A percentile compares a stretch with the other conserved stretches of the same genome.
Conservation (phyloP, 1,284 basidiomycete species). For the Fomitopsis betulina region DNA sequence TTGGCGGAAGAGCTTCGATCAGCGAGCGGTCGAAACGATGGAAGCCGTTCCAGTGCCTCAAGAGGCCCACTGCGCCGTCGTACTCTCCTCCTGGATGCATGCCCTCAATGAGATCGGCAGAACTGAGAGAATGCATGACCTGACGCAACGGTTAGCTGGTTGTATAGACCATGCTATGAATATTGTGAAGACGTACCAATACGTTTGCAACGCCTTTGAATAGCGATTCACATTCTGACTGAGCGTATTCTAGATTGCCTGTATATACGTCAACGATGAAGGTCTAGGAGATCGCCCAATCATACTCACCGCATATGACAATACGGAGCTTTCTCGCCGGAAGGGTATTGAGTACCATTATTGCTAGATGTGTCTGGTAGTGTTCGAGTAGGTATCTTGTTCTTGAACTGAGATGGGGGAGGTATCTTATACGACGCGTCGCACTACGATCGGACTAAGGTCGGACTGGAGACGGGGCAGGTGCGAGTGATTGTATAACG, state of each 20-base stretch:
- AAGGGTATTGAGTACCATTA: not conserved
- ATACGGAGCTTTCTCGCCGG: not conserved
- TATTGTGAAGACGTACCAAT: conserved; percentile 49
- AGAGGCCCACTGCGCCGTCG: conserved; percentile 71
- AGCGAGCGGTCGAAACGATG: conserved; percentile 81
- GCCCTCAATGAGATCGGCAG: conserved; percentile 66
- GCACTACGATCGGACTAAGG: no score
- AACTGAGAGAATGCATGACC: conserved; percentile 55
- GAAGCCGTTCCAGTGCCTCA: conserved; percentile 68
- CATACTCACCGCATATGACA: not conserved
- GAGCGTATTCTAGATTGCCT: not conserved
- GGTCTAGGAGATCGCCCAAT: not conserved
- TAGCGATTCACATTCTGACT: conserved; percentile 53
- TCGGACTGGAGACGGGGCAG: no score
- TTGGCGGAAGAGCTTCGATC: conserved; percentile 59
- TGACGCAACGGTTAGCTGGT: not conserved
- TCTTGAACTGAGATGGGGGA: not conserved
- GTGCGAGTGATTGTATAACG: no score
- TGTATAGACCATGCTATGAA: no score
- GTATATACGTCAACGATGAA: not conserved
- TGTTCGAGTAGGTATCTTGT: not conserved
- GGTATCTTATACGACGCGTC: not conserved
- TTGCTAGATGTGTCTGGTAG: not conserved
- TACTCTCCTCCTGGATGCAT: conserved; percentile 71
- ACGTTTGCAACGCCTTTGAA: conserved; percentile 69